A percentile compares a stretch with the other conserved stretches of the same genome.
Evolutionary conservation across 257 asterid species (phyloP).

Genomic region (Thymus mandschuricus): DNA sequence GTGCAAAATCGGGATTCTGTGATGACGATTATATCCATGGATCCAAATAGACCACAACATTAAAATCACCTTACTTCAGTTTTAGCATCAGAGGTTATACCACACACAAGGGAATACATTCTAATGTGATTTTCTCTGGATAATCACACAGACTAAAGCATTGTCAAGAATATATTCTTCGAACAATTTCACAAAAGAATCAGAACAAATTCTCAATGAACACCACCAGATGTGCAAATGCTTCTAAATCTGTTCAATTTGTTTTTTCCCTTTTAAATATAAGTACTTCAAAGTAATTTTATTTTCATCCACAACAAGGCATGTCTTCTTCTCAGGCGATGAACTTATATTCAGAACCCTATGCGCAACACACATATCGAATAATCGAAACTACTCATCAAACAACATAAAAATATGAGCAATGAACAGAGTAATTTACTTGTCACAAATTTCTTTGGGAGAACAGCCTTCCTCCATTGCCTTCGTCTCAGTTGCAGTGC

Average conservation of each 20-base stretch:
- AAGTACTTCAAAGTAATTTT: not conserved
- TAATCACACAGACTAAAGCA: not conserved
- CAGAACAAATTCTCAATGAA: slow-evolving; percentile 16
- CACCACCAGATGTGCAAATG: not conserved
- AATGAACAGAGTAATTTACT: slow-evolving; percentile 45
- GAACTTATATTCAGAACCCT: not conserved
- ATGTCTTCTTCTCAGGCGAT: not conserved
- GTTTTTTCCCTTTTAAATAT: not conserved
- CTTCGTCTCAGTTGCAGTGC: slow-evolving; percentile 91
- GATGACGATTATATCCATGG: no score
- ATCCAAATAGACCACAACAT: no score
- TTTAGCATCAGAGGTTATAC: not conserved
- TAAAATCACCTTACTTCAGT: not conserved
- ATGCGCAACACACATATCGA: no score
- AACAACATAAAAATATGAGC: not conserved
- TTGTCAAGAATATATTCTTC: slow-evolving; percentile 11
- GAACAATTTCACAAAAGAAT: slow-evolving; percentile 11
- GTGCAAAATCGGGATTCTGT: no score
- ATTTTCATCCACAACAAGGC: not conserved
- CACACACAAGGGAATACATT: not conserved
- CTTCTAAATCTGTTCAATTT: not conserved
- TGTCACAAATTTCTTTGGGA: slow-evolving; percentile 85
- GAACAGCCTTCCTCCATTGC: slow-evolving; percentile 81
- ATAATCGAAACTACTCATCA: no score
- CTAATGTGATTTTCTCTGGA: not conserved